phyloP scores from a whole-genome alignment of 176 grass and related monocot genomes.

The Aegilops sharonensis region DNA sequence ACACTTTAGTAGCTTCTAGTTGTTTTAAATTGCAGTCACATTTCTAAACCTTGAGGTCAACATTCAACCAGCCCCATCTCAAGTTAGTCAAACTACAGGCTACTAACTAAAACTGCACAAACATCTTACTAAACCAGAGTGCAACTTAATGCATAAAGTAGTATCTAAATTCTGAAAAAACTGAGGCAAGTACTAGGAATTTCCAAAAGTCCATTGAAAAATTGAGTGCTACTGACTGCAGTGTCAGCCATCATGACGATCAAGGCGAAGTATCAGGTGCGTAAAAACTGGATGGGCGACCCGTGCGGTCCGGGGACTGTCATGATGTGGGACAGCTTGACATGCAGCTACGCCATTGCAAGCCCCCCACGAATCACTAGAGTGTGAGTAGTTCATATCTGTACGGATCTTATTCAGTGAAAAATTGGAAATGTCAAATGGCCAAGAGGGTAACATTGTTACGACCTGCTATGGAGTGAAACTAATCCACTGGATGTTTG shows the following conservation, averaged over 20 bases:
- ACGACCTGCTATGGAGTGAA: background rate
- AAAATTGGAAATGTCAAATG: background rate
- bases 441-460: background rate
- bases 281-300: constrained; percentile 64
- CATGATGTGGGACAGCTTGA: constrained; percentile 55
- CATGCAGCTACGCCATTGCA: constrained; percentile 45
- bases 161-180: too few species aligned
- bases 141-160: background rate
- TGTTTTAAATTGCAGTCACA: too few species aligned
- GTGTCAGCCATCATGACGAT: constrained; percentile 52
- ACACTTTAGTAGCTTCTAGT: too few species aligned
- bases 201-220: background rate
- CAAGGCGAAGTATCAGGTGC: constrained; percentile 38
- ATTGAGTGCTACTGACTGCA: constrained; percentile 4
- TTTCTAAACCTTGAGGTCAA: too few species aligned
- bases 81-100: too few species aligned
- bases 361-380: constrained; percentile 42
- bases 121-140: too few species aligned
- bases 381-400: constrained; percentile 27
- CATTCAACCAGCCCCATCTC: too few species aligned
- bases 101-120: too few species aligned
- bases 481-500: background rate
- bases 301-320: constrained; percentile 45
- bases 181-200: too few species aligned
- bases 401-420: background rate